Conservation (phyloP, 2,329 filamentous ascomycete species). For the Venturia pyrina region DNA sequence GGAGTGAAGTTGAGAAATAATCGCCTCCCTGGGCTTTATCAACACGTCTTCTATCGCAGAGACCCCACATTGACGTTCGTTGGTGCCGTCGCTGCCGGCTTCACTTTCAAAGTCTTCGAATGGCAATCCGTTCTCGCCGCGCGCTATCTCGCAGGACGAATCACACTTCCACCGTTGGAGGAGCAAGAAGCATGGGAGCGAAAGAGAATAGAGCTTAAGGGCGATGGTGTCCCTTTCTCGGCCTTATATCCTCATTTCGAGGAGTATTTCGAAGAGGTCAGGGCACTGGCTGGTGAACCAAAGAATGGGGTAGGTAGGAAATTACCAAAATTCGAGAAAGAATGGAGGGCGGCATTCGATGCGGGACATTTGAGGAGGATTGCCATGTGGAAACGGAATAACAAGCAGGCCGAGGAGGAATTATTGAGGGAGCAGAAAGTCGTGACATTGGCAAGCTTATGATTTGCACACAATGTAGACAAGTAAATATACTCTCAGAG, state of each 20-base stretch:
- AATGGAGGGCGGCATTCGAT: conserved; percentile 43
- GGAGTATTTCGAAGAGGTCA: conserved; percentile 51
- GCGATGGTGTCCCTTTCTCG: conserved; percentile 48
- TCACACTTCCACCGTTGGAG: conserved; percentile 36
- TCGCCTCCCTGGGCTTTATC: conserved; percentile 45
- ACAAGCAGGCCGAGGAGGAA: conserved; percentile 26
- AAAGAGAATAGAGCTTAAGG: conserved; percentile 42
- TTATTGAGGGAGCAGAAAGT: conserved; percentile 5
- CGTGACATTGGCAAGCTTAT: not conserved
- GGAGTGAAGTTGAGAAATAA: conserved; percentile 38
- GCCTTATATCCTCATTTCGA: conserved; percentile 53
- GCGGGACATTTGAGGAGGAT: conserved; percentile 46
- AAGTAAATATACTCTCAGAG: not conserved
- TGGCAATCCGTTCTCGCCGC: conserved; percentile 57
- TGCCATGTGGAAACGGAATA: conserved; percentile 47
- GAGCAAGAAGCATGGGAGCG: conserved; percentile 49
- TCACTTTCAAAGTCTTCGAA: conserved; percentile 61
- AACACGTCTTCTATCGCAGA: conserved; percentile 45
- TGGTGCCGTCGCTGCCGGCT: conserved; percentile 45
- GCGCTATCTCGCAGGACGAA: conserved; percentile 46
- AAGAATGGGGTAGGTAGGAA: conserved; percentile 21
- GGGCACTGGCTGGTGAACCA: conserved; percentile 39
- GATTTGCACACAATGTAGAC: not conserved
- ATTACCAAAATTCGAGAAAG: conserved; percentile 31
- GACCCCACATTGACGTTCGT: conserved; percentile 50